phyloP scores from a whole-genome alignment of 2,329 filamentous ascomycete genomes.

The Cytospora leucostoma region DNA sequence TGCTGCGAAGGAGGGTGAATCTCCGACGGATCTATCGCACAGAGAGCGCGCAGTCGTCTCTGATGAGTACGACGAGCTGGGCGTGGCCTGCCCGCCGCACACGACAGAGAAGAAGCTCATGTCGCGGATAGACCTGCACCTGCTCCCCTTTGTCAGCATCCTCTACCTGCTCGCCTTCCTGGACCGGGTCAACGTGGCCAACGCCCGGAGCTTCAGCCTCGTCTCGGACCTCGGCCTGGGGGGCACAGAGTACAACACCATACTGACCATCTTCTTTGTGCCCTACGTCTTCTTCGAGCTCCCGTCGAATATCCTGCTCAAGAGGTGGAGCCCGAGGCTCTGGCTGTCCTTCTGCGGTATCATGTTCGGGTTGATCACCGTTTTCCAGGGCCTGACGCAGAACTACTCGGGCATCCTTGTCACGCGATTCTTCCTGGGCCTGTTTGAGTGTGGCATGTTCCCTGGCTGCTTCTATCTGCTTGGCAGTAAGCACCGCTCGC shows the following conservation, averaged over 20 bases:
- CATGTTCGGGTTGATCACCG: slow-evolving; percentile 73
- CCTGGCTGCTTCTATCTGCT: slow-evolving; percentile 66
- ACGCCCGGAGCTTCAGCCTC: slow-evolving; percentile 70
- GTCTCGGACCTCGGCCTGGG: slow-evolving; percentile 62
- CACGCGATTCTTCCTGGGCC: slow-evolving; percentile 82
- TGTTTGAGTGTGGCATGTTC: slow-evolving; percentile 76
- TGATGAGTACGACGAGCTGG: slow-evolving; percentile 37
- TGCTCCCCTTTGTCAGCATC: slow-evolving; percentile 72
- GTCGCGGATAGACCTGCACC: slow-evolving; percentile 68
- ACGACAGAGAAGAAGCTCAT: slow-evolving; percentile 67
- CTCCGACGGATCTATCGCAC: slow-evolving; percentile 7
- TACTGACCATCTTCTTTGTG: slow-evolving; percentile 79
- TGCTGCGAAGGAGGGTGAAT: slow-evolving; percentile 13
- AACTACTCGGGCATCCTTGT: slow-evolving; percentile 77
- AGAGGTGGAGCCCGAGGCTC: slow-evolving; percentile 64
- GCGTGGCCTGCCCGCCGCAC: slow-evolving; percentile 49
- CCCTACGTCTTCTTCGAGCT: slow-evolving; percentile 75
- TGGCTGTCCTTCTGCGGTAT: slow-evolving; percentile 86
- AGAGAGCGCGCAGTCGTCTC: slow-evolving; percentile 21
- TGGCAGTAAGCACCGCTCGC: slow-evolving; percentile 46
- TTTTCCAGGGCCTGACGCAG: slow-evolving; percentile 74
- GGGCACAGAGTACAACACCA: slow-evolving; percentile 68
- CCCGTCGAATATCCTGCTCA: slow-evolving; percentile 71
- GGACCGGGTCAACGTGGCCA: slow-evolving; percentile 77
- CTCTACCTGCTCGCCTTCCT: slow-evolving; percentile 72